These are phyloP conservation scores for Russula compacta DNA, from an alignment of 768 basidiomycete species.

Conservation along the genomic window DNA sequence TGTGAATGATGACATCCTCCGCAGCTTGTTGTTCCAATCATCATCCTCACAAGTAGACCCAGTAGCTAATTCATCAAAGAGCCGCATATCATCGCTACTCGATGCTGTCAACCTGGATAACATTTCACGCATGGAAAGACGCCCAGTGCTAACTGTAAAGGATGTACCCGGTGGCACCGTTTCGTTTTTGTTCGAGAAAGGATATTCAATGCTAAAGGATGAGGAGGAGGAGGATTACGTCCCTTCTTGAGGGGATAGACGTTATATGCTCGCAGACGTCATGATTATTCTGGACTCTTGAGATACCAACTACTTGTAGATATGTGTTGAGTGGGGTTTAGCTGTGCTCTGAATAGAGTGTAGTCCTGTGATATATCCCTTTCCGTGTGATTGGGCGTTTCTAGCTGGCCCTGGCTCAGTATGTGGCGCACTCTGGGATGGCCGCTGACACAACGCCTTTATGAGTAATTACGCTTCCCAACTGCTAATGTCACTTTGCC, in stretches of 20 bases:
- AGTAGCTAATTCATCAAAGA: constrained; percentile 17
- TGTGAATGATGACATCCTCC: constrained; percentile 60
- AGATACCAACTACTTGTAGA: background rate
- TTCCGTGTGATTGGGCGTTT: background rate
- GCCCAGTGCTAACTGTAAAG: constrained; percentile 34
- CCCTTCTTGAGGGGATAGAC: background rate
- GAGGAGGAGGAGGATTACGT: constrained; percentile 23
- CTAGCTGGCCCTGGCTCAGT: background rate
- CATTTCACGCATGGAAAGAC: constrained; percentile 29
- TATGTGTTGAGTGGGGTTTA: background rate
- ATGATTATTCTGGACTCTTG: background rate
- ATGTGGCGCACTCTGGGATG: background rate
- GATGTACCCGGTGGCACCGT: constrained; percentile 55
- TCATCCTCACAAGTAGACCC: constrained; percentile 1
- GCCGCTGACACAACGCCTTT: too few species aligned
- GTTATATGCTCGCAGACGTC: background rate
- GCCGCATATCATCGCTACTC: constrained; percentile 29
- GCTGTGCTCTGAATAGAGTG: background rate
- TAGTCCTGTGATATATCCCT: background rate
- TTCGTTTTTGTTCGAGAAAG: constrained; percentile 73
- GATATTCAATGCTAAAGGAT: constrained; percentile 81
- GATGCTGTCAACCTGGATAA: constrained; percentile 43
- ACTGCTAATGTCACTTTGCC: constrained; percentile 62
- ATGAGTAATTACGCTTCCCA: too few species aligned
- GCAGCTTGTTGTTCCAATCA: constrained; percentile 33